Evolutionary conservation across 768 basidiomycete species (phyloP), one percentile per base, ranked within the genome.

Genomic region (Infundibulicybe gibba): DNA sequence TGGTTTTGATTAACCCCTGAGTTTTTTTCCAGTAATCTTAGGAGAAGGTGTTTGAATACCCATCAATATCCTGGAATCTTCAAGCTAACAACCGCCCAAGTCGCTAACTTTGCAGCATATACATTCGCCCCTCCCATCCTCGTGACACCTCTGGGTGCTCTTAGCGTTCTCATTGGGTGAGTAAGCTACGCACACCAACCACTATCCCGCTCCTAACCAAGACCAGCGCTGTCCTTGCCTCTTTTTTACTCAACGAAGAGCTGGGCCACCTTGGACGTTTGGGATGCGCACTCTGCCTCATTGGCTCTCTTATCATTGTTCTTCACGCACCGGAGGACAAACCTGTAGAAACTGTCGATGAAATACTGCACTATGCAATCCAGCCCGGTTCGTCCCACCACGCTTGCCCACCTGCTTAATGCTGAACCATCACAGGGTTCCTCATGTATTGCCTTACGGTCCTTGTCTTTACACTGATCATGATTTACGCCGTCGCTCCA

Each of bases 301-400:
- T 93, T 17, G 95, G 95, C 8, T 93, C 92, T 6, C 70, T 97
- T 45, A 88, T 98, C 57, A 97, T 99, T 53, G 89, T 99, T 32
- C 75, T 99, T 0, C 94, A 99, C 55, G 94, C 97, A 6, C 97
- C 97, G 5, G 91, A 91, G 60, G 97, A 99, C 76, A 94, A 93
- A 62, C 85, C 86, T 15, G 80, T 98, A 10, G 69, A 86, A 58
- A 97, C 93, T 0, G 93, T 99, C 5, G 94, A 97, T 57, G 90
- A 98, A 61, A 91, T 97, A 51, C 67, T 98, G 32, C 73, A 81
- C 48, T 97, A 90, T 64, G 95, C 93, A n/a, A 65, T 91, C n/a
- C 88, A 93, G 57, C 92, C 94, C 51, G 90, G 94, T 92, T 52
- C 42, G 80, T 63, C 40, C 13, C 25, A 2, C 31, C 25, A 25